A percentile compares a stretch with the other conserved stretches of the same genome.
phyloP scores from a whole-genome alignment of 176 grass and related monocot genomes.

The Lolium perenne region DNA sequence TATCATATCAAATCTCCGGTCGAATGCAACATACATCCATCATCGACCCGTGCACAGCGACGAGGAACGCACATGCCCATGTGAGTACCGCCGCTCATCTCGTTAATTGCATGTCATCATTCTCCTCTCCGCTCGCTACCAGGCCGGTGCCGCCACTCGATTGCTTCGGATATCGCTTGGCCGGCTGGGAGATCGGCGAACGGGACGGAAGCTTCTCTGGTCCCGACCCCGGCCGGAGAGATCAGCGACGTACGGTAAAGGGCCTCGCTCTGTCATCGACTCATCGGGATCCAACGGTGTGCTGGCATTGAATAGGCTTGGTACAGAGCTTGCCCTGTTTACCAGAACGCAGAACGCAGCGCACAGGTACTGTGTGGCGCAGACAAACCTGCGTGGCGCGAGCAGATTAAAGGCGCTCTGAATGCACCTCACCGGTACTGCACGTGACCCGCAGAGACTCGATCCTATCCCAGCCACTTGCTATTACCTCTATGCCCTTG shows the following conservation, averaged over 20 bases:
- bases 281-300: slow-evolving; percentile 31
- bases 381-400: too few species aligned
- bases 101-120: background rate
- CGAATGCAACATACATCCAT: background rate
- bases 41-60: background rate
- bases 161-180: background rate
- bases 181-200: background rate
- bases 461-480: too few species aligned
- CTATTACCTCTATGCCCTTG: too few species aligned
- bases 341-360: background rate
- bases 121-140: background rate
- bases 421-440: too few species aligned
- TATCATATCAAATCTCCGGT: background rate
- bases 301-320: slow-evolving; percentile 24
- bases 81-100: background rate
- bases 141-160: background rate
- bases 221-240: background rate
- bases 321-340: background rate
- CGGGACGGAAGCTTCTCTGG: background rate
- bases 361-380: too few species aligned
- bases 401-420: too few species aligned
- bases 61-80: slow-evolving; percentile 8
- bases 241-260: background rate
- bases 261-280: background rate
- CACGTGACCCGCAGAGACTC: too few species aligned